Conservation (phyloP, 495 filamentous ascomycete species). For the Tuber aestivum region DNA sequence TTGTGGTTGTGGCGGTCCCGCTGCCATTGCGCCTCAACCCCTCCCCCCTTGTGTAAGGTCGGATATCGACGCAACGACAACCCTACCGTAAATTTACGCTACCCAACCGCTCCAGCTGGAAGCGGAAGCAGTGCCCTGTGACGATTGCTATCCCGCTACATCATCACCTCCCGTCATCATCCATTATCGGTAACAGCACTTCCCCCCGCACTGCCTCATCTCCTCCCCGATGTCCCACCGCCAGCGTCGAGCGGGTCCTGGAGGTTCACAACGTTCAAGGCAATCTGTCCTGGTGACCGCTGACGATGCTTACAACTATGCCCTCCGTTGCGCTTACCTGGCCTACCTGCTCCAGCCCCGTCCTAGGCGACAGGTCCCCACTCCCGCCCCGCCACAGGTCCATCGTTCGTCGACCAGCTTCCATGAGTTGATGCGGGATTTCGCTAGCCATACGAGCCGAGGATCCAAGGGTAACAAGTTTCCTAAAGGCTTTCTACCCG, state of each 20-base stretch:
- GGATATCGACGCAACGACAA: constrained; percentile 20
- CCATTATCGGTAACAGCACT: constrained; percentile 14
- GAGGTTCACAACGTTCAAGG: constrained; percentile 32
- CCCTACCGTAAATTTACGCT: too few species aligned
- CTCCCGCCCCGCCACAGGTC: constrained; percentile 53
- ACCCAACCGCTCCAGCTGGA: neutral
- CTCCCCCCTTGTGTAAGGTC: constrained; percentile 22
- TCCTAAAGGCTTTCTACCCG: constrained; percentile 68
- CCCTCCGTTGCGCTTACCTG: constrained; percentile 85
- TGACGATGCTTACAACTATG: constrained; percentile 80
- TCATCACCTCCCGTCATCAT: neutral
- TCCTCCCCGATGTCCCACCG: constrained; percentile 29
- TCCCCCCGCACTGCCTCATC: constrained; percentile 6
- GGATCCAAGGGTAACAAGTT: constrained; percentile 72
- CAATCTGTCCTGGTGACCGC: constrained; percentile 44
- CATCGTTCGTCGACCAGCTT: constrained; percentile 61
- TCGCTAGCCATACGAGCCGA: constrained; percentile 38
- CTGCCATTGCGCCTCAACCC: neutral
- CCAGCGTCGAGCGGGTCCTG: constrained; percentile 34
- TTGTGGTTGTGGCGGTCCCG: constrained; percentile 1
- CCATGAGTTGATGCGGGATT: constrained; percentile 40
- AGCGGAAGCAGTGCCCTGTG: constrained; percentile 29
- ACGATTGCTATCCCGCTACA: constrained; percentile 13
- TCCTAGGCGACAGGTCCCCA: constrained; percentile 66
- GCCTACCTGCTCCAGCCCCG: constrained; percentile 89